Conservation (phyloP, 2,329 filamentous ascomycete genomes). For the Talaromyces sp. region DNA sequence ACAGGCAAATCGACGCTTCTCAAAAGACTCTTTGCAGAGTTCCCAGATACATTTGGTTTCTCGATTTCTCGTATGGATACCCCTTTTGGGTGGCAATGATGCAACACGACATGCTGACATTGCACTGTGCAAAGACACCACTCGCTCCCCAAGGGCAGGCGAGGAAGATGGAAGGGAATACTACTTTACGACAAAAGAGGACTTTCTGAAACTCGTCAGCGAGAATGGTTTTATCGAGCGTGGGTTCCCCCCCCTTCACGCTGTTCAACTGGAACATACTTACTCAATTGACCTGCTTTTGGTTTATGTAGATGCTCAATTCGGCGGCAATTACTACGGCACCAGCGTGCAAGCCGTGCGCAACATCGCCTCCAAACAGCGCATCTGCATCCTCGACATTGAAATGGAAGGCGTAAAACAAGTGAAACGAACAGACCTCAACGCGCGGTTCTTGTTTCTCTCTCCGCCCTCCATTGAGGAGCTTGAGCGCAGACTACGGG, state of each 20-base stretch:
- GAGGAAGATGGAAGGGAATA: conserved; percentile 78
- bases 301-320: conserved; percentile 59
- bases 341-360: conserved; percentile 77
- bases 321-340: conserved; percentile 82
- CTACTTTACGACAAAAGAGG: conserved; percentile 66
- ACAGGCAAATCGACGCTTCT: conserved; percentile 45
- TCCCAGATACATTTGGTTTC: conserved; percentile 44
- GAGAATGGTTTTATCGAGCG: conserved; percentile 75
- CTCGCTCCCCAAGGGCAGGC: conserved; percentile 68
- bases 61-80: conserved; percentile 36
- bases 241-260: neutral
- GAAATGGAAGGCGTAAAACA: conserved; percentile 99
- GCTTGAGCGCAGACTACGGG: conserved; percentile 70
- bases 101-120: conserved; percentile 11
- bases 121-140: conserved; percentile 61
- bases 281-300: neutral
- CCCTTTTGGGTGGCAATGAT: neutral
- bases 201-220: conserved; percentile 66
- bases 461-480: conserved; percentile 70
- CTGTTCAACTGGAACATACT: no score
- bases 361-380: conserved; percentile 66
- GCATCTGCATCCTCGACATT: conserved; percentile 83
- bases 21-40: conserved; percentile 41
- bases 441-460: conserved; percentile 80
- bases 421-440: conserved; percentile 71